Conservation (phyloP, 1,139 yeast species). For the Kodamaea arcana region DNA sequence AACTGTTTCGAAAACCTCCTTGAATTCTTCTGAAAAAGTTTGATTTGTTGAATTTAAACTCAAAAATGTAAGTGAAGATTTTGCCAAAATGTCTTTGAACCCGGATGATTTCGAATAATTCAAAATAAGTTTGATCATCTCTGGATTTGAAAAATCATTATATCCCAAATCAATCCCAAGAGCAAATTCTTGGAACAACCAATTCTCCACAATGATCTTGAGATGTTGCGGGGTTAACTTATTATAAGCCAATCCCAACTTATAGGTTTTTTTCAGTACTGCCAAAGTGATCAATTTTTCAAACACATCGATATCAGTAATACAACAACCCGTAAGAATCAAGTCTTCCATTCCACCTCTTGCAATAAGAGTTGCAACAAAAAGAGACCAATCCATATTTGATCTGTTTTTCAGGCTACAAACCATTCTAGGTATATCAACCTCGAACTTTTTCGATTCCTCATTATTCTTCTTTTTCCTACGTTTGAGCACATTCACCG, state of each 20-base stretch:
- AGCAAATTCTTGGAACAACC: constrained; percentile 34
- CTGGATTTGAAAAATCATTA: constrained; percentile 51
- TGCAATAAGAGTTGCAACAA: constrained; percentile 64
- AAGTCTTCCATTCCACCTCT: constrained; percentile 73
- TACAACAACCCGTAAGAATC: constrained; percentile 68
- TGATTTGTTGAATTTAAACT: constrained; percentile 53
- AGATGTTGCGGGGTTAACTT: constrained; percentile 51
- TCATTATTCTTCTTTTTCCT: constrained; percentile 21
- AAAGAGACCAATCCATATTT: constrained; percentile 73
- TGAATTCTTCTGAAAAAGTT: constrained; percentile 28
- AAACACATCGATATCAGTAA: constrained; percentile 51
- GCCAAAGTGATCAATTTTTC: constrained; percentile 55
- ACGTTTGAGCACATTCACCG: constrained; percentile 52
- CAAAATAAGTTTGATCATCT: constrained; percentile 24
- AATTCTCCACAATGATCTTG: constrained; percentile 41
- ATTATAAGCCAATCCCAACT: constrained; percentile 69
- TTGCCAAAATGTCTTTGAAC: constrained; percentile 17
- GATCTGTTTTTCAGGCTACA: constrained; percentile 56
- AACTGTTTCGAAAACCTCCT: constrained; percentile 28
- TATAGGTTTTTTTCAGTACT: constrained; percentile 45
- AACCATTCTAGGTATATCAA: constrained; percentile 47
- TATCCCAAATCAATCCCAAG: constrained; percentile 68
- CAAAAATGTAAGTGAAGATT: constrained; percentile 34
- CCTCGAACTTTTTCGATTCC: constrained; percentile 23
- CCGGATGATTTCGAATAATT: constrained; percentile 19